Evolutionary conservation across 257 asterid species (phyloP).

Genomic region (Nicotiana benthamiana): DNA sequence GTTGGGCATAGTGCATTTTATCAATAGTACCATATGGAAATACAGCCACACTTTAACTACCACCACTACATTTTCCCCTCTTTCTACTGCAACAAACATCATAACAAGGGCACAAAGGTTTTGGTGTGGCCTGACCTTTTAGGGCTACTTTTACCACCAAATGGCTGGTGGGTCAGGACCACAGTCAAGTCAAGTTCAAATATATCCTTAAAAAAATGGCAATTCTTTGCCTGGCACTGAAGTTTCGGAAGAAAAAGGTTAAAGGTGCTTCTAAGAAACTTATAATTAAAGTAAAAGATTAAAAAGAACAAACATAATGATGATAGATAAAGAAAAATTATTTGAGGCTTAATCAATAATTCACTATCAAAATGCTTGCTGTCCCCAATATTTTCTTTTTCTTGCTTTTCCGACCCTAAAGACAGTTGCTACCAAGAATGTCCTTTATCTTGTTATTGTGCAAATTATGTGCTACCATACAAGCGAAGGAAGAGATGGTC

Average conservation of each 20-base stretch:
- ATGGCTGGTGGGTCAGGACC: conserved; percentile 38
- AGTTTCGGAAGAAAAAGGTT: not conserved
- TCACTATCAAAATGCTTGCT: not conserved
- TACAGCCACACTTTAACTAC: not conserved
- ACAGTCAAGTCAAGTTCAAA: too few relatives aligned
- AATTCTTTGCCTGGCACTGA: not conserved
- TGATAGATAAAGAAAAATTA: conserved; percentile 42
- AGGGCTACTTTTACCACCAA: conserved; percentile 17
- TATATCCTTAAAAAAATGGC: too few relatives aligned
- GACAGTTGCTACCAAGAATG: not conserved
- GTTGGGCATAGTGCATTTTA: not conserved
- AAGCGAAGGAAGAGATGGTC: too few relatives aligned
- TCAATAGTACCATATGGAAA: not conserved
- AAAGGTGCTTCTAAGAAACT: conserved; percentile 8
- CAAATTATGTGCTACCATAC: not conserved
- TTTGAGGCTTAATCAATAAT: conserved; percentile 25
- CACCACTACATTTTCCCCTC: not conserved
- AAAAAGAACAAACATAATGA: conserved; percentile 37
- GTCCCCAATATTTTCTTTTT: conserved; percentile 18
- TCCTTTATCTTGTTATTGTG: not conserved
- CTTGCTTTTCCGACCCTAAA: conserved; percentile 18
- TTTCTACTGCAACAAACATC: not conserved
- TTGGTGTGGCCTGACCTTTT: not conserved
- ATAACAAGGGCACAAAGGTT: not conserved
- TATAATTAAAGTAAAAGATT: conserved; percentile 31